A percentile compares a stretch with the other conserved stretches of the same genome.
phyloP scores from a whole-genome alignment of 495 filamentous ascomycete species.

The Penicillium paradoxum region DNA sequence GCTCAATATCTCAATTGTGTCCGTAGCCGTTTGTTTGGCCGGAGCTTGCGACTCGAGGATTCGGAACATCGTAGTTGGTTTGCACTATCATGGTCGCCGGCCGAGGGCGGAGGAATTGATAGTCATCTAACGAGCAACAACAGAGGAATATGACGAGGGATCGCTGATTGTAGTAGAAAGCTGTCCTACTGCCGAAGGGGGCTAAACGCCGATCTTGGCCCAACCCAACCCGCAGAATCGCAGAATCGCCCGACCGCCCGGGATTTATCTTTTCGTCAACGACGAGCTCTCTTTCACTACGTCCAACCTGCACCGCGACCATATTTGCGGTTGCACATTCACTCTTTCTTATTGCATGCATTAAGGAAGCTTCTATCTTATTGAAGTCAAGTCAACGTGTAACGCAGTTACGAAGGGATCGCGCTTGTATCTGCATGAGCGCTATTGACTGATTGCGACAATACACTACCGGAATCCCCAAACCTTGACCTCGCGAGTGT shows the following conservation, averaged over 20 bases:
- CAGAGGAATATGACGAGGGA: neutral
- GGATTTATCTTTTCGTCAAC: conserved; percentile 19
- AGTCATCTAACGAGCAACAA: conserved; percentile 27
- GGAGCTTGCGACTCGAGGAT: conserved; percentile 81
- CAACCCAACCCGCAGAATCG: conserved; percentile 16
- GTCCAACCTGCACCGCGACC: conserved; percentile 14
- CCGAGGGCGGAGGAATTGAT: conserved; percentile 23
- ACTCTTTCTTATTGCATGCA: neutral
- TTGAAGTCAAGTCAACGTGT: neutral
- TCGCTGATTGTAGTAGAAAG: conserved; percentile 17
- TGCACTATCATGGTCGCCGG: conserved; percentile 44
- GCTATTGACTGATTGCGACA: conserved; percentile 2
- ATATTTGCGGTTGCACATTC: conserved; percentile 12
- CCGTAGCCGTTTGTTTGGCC: conserved; percentile 90
- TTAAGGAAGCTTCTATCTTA: neutral
- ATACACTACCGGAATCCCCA: neutral
- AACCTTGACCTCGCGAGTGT: conserved; percentile 5
- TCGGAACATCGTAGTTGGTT: conserved; percentile 65
- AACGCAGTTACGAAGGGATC: neutral
- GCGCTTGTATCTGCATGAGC: neutral
- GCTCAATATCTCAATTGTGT: conserved; percentile 86
- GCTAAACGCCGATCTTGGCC: conserved; percentile 16
- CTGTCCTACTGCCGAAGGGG: conserved; percentile 21
- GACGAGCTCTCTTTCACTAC: conserved; percentile 13
- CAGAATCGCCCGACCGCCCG: conserved; percentile 24